These are phyloP conservation scores for Citrus trifoliata DNA, from an alignment of 345 rosid genomes.

Conservation along the genomic window DNA sequence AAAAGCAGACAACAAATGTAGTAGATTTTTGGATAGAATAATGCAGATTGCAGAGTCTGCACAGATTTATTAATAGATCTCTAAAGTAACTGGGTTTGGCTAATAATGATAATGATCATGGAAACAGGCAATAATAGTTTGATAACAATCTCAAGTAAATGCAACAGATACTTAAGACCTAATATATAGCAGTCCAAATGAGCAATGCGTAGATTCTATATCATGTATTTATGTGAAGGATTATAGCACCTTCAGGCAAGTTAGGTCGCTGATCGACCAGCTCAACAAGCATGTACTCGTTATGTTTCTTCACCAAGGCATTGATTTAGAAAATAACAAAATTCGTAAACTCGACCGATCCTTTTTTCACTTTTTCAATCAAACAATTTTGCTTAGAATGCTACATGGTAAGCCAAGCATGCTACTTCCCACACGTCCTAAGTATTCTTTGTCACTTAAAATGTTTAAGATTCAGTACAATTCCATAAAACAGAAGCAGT, in stretches of 20 bases:
- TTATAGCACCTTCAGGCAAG: background rate
- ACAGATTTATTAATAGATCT: background rate
- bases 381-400: background rate
- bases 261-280: background rate
- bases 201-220: background rate
- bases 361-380: background rate
- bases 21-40: background rate
- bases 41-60: background rate
- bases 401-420: background rate
- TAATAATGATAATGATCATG: background rate
- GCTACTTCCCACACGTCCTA: background rate
- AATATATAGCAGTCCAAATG: background rate
- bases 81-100: background rate
- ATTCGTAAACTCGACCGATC: background rate
- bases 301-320: background rate
- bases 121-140: background rate
- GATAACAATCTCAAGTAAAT: background rate
- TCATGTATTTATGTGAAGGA: background rate
- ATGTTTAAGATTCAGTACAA: background rate
- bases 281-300: background rate
- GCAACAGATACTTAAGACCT: background rate
- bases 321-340: background rate
- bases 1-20: background rate
- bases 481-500: background rate
- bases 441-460: background rate